Conservation (phyloP, 768 basidiomycete genomes). For the Lyophyllum atratum region DNA sequence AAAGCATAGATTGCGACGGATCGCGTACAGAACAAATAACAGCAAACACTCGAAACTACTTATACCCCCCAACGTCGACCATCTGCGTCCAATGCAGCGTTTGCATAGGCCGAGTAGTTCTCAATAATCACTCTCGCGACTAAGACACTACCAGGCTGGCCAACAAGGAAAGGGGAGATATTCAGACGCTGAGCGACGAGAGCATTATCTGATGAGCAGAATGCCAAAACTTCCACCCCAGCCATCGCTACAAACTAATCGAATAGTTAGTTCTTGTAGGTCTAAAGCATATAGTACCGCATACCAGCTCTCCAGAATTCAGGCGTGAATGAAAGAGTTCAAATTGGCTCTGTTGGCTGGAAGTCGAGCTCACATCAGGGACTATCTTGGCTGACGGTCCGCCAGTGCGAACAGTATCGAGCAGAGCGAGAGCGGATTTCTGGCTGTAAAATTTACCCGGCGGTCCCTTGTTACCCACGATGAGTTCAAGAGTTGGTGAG, state of each 20-base stretch:
- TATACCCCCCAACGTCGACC: constrained; percentile 32
- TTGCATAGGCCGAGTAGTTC: constrained; percentile 60
- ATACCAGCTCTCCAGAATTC: constrained; percentile 53
- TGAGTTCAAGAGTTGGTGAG: constrained; percentile 36
- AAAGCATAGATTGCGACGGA: constrained; percentile 18
- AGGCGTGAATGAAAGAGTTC: constrained; percentile 51
- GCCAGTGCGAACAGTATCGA: constrained; percentile 52
- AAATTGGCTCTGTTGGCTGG: constrained; percentile 48
- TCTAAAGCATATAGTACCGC: constrained; percentile 15
- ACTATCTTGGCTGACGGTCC: constrained; percentile 51
- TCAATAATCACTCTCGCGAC: constrained; percentile 59
- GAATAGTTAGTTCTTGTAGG: constrained; percentile 1
- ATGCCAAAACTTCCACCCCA: constrained; percentile 52
- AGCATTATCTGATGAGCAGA: constrained; percentile 56
- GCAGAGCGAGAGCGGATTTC: constrained; percentile 46
- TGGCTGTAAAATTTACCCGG: constrained; percentile 64
- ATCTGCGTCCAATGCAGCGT: constrained; percentile 47
- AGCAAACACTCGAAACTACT: constrained; percentile 6
- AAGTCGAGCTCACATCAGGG: constrained; percentile 39
- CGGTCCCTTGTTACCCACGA: constrained; percentile 40
- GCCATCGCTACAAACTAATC: constrained; percentile 59
- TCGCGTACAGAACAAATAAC: constrained; percentile 11
- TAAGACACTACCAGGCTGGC: constrained; percentile 46
- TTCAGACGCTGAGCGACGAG: constrained; percentile 50
- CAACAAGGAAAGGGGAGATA: constrained; percentile 46